Evolutionary conservation across 108 stramenopile species (phyloP).

Genomic region (Pelagomonas calceolata): DNA sequence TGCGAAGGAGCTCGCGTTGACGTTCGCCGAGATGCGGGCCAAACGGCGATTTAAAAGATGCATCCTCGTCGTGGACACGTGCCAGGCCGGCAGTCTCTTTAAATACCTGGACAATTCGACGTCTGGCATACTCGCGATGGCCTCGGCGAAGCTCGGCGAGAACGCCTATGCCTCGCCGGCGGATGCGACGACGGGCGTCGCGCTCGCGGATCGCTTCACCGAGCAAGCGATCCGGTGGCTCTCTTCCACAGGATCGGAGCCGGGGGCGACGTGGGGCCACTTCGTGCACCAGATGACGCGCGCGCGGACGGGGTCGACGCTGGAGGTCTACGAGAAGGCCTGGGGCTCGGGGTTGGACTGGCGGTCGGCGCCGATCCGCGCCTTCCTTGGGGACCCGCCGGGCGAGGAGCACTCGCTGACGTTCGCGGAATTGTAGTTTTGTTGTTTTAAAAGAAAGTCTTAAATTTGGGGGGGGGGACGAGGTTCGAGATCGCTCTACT

Average conservation of each 20-base stretch:
- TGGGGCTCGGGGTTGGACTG: neutral
- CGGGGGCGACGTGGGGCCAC: constrained; percentile 1
- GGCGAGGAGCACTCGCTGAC: too few relatives aligned
- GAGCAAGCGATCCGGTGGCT: constrained; percentile 26
- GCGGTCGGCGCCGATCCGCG: neutral
- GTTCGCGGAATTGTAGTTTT: too few relatives aligned
- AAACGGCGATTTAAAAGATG: constrained; percentile 49
- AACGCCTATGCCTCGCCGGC: constrained; percentile 67
- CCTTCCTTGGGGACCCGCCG: neutral
- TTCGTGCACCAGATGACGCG: neutral
- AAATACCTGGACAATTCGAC: constrained; percentile 5
- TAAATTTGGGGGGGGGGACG: too few relatives aligned
- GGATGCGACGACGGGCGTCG: constrained; percentile 42
- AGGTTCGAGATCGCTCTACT: too few relatives aligned
- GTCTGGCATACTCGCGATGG: constrained; percentile 58
- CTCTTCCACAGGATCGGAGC: constrained; percentile 1
- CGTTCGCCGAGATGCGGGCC: constrained; percentile 55
- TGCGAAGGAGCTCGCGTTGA: constrained; percentile 54
- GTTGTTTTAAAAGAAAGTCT: too few relatives aligned
- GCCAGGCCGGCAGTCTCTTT: constrained; percentile 70
- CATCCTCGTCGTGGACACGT: constrained; percentile 80
- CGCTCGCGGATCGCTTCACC: constrained; percentile 66
- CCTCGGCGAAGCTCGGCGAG: constrained; percentile 50
- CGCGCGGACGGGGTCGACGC: neutral
- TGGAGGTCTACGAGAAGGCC: too few relatives aligned